These are phyloP conservation scores for Benincasa hispida DNA, from an alignment of 306 rosid genomes.

Conservation along the genomic window DNA sequence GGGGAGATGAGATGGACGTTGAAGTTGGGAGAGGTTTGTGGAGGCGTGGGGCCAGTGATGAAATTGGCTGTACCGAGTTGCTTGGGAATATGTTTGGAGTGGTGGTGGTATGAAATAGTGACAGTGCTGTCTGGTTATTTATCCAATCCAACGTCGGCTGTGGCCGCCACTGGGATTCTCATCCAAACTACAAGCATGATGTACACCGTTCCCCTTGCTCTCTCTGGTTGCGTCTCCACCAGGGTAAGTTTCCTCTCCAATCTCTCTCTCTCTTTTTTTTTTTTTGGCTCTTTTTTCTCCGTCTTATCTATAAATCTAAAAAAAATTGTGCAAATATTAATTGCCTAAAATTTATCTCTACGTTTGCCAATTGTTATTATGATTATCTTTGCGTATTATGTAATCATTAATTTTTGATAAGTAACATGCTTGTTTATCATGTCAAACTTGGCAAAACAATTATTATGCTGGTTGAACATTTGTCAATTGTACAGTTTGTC, in stretches of 20 bases:
- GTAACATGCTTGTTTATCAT: neutral
- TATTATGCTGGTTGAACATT: neutral
- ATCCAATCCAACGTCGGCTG: slow-evolving; percentile 53
- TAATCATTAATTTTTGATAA: neutral
- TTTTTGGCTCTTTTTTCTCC: neutral
- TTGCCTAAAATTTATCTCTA: neutral
- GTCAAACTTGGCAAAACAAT: neutral
- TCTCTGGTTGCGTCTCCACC: slow-evolving; percentile 91
- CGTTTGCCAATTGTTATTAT: neutral
- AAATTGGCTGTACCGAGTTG: slow-evolving; percentile 82
- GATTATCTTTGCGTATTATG: neutral
- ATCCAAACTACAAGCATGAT: slow-evolving; percentile 96
- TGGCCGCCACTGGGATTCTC: slow-evolving; percentile 91
- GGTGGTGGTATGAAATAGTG: slow-evolving; percentile 99
- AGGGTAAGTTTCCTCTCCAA: slow-evolving; percentile 30
- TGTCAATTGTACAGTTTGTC: neutral
- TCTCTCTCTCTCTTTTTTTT: neutral
- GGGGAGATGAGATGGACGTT: slow-evolving; percentile 30
- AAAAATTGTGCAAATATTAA: neutral
- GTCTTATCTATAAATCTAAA: neutral
- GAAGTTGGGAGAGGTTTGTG: slow-evolving; percentile 26
- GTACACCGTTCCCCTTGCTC: slow-evolving; percentile 97
- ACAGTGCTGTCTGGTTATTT: slow-evolving; percentile 82
- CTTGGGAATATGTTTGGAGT: slow-evolving; percentile 81
- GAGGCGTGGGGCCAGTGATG: slow-evolving; percentile 46